These are phyloP conservation scores for Pilatotrama ljubarskyi DNA, from an alignment of 768 basidiomycete genomes.

Conservation along the genomic window DNA sequence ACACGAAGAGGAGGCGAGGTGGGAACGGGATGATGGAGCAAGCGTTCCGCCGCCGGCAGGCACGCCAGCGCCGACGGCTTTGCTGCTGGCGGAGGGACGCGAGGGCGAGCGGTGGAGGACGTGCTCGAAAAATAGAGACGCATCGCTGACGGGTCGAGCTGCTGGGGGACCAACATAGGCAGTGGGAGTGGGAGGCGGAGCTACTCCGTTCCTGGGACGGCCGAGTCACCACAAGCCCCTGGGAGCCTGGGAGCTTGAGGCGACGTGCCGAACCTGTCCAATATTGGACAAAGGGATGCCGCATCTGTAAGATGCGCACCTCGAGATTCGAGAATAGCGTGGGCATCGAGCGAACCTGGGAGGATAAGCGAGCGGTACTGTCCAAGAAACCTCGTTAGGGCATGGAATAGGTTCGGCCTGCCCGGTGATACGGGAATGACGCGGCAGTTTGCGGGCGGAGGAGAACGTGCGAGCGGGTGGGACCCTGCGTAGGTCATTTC, in stretches of 20 bases:
- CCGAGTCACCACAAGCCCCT: slow-evolving; percentile 1
- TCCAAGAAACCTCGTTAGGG: slow-evolving; percentile 15
- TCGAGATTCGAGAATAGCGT: slow-evolving; percentile 18
- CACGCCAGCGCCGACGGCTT: neutral
- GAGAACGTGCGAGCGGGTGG: slow-evolving; percentile 3
- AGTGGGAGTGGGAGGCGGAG: slow-evolving; percentile 10
- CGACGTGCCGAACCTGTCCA: slow-evolving; percentile 11
- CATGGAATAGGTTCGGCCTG: slow-evolving; percentile 11
- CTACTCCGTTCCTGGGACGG: slow-evolving; percentile 12
- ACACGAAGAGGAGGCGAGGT: neutral
- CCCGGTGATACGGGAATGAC: slow-evolving; percentile 3
- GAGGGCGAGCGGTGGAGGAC: neutral
- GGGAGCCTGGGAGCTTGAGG: slow-evolving; percentile 9
- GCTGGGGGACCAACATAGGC: slow-evolving; percentile 4
- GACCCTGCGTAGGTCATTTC: slow-evolving; percentile 3
- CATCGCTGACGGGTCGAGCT: neutral
- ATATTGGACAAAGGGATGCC: slow-evolving; percentile 4
- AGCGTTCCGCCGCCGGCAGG: neutral
- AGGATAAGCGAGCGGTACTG: slow-evolving; percentile 2
- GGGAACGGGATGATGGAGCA: neutral
- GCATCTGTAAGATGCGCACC: neutral
- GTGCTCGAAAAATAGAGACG: neutral
- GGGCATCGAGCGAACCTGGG: neutral
- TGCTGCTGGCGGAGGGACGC: neutral
- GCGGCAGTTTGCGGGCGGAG: slow-evolving; percentile 10